These are phyloP conservation scores for Lagerstroemia speciosa DNA, from an alignment of 345 rosid species.

Conservation along the genomic window DNA sequence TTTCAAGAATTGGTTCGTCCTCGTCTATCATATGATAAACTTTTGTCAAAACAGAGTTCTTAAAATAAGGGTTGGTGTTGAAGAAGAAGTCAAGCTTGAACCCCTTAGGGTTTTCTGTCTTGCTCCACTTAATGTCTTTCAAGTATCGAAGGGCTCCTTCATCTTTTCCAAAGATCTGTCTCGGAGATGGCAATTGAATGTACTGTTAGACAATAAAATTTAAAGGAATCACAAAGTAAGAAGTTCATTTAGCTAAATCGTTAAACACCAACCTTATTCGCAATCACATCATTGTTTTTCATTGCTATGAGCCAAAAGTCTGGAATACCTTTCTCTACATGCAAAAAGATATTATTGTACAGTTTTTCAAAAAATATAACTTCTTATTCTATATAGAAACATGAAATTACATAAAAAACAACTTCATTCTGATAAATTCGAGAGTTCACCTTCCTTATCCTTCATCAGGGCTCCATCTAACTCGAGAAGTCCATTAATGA, in stretches of 20 bases:
- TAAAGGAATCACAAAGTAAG: background rate
- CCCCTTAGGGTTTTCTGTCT: conserved; percentile 81
- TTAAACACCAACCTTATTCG: conserved; percentile 53
- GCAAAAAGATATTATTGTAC: background rate
- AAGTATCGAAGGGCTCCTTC: conserved; percentile 83
- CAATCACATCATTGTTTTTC: conserved; percentile 86
- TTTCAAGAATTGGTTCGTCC: conserved; percentile 89
- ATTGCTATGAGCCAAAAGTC: conserved; percentile 86
- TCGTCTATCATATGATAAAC: conserved; percentile 98
- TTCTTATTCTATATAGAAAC: background rate
- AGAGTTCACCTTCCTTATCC: no score
- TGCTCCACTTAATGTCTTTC: conserved; percentile 77
- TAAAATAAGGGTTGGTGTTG: conserved; percentile 78
- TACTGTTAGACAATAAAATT: background rate
- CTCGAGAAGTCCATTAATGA: no score
- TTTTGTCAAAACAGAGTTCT: conserved; percentile 75
- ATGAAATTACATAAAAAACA: background rate
- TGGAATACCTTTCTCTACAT: conserved; percentile 88
- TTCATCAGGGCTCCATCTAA: no score
- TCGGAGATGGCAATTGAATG: background rate
- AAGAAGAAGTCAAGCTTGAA: conserved; percentile 92
- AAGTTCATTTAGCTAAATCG: background rate
- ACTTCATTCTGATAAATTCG: no score
- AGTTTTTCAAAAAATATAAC: background rate
- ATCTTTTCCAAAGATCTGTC: conserved; percentile 76